phyloP scores from a whole-genome alignment of 2,329 filamentous ascomycete genomes.

The Colletotrichum coccodes region DNA sequence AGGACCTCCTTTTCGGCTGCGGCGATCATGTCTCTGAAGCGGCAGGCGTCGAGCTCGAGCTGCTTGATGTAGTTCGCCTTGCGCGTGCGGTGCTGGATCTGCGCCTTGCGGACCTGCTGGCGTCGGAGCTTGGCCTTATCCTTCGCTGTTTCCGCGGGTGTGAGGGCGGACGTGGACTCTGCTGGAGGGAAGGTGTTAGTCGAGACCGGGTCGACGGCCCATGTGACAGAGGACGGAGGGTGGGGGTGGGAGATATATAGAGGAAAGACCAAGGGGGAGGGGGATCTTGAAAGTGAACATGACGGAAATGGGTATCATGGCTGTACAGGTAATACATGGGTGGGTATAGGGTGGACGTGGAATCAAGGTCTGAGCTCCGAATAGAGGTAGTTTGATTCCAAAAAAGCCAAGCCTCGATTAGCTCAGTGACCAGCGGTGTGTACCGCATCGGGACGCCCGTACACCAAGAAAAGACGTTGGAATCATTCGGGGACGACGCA shows the following conservation, averaged over 20 bases:
- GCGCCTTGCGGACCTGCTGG: conserved; percentile 62
- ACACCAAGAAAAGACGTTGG: not conserved
- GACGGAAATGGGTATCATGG: not conserved
- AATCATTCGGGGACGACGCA: conserved; percentile 6
- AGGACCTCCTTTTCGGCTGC: conserved; percentile 50
- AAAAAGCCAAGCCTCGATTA: conserved; percentile 13
- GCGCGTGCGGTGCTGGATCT: conserved; percentile 65
- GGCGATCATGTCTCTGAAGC: conserved; percentile 58
- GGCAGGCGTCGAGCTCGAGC: conserved; percentile 61
- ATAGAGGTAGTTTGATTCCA: conserved; percentile 22
- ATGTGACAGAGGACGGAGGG: not conserved
- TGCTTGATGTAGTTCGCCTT: conserved; percentile 65
- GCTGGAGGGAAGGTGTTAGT: not conserved
- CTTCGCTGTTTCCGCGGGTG: conserved; percentile 27
- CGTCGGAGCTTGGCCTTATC: conserved; percentile 59
- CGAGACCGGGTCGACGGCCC: no score
- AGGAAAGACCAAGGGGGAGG: not conserved
- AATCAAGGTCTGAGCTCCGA: not conserved
- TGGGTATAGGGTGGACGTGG: not conserved
- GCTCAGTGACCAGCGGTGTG: conserved; percentile 13
- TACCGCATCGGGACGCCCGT: conserved; percentile 7
- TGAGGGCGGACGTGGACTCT: not conserved
- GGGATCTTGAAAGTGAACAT: not conserved
- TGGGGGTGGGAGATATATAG: not conserved
- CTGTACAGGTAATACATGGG: not conserved